Evolutionary conservation across 768 basidiomycete genomes (phyloP).

Genomic region (Amanita jacksonii): DNA sequence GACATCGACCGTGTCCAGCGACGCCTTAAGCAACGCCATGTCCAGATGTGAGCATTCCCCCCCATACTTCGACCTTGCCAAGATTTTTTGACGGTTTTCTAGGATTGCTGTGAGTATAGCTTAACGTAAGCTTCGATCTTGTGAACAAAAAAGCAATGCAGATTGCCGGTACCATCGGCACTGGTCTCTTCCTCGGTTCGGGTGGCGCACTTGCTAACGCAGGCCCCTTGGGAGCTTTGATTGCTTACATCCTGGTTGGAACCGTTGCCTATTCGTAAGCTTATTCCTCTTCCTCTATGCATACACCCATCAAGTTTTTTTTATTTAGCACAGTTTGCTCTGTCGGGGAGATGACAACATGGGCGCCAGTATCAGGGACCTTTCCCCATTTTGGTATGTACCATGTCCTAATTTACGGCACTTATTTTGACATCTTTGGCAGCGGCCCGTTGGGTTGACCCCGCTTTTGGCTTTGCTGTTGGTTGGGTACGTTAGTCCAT

Average conservation of each 20-base stretch:
- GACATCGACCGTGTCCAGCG: conserved; percentile 67
- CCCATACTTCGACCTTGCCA: background rate
- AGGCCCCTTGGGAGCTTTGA: conserved; percentile 57
- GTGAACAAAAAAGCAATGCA: conserved; percentile 13
- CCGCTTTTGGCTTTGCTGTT: conserved; percentile 48
- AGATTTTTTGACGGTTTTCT: conserved; percentile 5
- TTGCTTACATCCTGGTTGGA: conserved; percentile 56
- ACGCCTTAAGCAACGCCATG: conserved; percentile 66
- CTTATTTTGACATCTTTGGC: background rate
- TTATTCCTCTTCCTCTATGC: background rate
- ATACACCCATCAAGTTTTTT: background rate
- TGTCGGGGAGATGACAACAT: conserved; percentile 72
- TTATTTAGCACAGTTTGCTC: conserved; percentile 45
- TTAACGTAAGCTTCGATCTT: background rate
- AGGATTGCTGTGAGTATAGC: conserved; percentile 61
- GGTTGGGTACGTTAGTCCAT: conserved; percentile 33
- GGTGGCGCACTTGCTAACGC: conserved; percentile 49
- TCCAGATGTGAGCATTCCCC: conserved; percentile 50
- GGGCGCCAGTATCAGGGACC: conserved; percentile 69
- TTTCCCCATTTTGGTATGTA: conserved; percentile 60
- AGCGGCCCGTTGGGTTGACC: conserved; percentile 52
- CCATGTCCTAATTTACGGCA: background rate
- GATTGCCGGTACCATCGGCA: conserved; percentile 72
- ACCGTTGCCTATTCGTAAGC: conserved; percentile 56
- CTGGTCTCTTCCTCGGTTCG: conserved; percentile 66